Conservation (phyloP, 1,284 basidiomycete species). For the Tilletia horrida region DNA sequence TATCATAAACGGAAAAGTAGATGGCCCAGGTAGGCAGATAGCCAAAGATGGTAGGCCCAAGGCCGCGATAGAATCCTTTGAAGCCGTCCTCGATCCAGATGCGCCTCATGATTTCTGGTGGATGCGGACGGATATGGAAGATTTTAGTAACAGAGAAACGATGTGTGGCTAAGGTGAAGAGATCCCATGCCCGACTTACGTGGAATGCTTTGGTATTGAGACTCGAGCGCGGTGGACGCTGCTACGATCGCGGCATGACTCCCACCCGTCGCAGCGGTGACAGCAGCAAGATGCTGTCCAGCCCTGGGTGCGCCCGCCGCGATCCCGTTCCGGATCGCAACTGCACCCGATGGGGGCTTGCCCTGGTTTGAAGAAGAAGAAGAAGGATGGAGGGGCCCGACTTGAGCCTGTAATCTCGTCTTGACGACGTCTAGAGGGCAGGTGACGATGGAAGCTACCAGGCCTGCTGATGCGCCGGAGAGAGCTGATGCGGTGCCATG, state of each 20-base stretch:
- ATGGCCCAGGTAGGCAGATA: slow-evolving; percentile 55
- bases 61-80: slow-evolving; percentile 51
- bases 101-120: slow-evolving; percentile 26
- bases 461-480: slow-evolving; percentile 65
- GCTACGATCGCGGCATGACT: not conserved
- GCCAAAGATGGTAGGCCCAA: slow-evolving; percentile 52
- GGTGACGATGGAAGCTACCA: slow-evolving; percentile 87
- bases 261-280: not conserved
- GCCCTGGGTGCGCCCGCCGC: not conserved
- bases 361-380: not conserved
- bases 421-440: slow-evolving; percentile 97
- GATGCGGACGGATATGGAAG: not conserved
- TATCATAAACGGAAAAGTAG: slow-evolving; percentile 53
- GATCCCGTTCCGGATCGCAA: not conserved
- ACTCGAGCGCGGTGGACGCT: not conserved
- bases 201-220: slow-evolving; percentile 12
- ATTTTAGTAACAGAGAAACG: too few relatives aligned
- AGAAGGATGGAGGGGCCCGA: slow-evolving; percentile 24
- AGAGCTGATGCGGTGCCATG: slow-evolving; percentile 33
- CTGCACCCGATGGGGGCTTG: not conserved
- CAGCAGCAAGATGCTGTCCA: not conserved
- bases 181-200: not conserved
- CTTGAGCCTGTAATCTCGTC: slow-evolving; percentile 89
- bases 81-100: slow-evolving; percentile 50
- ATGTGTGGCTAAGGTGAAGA: too few relatives aligned